These are phyloP conservation scores for Persicaria tinctoria DNA, from an alignment of 148 eudicot species.

Conservation along the genomic window DNA sequence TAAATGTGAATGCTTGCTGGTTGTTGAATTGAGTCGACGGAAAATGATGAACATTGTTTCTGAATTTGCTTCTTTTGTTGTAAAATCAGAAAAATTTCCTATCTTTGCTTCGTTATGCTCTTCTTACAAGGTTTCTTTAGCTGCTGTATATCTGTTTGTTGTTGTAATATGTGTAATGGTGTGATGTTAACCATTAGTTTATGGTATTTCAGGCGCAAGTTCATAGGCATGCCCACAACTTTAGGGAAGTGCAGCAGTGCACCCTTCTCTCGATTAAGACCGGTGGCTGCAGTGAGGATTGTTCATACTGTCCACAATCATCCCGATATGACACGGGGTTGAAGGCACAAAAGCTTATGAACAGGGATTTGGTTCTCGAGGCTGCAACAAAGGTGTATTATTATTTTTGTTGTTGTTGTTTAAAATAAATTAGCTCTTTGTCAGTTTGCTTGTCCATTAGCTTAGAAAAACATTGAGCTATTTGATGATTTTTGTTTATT, in stretches of 20 bases:
- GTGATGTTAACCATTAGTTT: not conserved
- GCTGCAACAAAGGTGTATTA: constrained; percentile 68
- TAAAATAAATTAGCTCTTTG: not conserved
- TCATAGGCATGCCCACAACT: constrained; percentile 96
- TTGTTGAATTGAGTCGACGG: not conserved
- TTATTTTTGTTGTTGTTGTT: not conserved
- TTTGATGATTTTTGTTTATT: not conserved
- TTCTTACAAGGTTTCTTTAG: not conserved
- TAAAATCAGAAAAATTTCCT: no score
- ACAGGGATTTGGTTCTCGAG: constrained; percentile 70
- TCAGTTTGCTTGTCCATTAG: not conserved
- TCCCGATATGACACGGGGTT: constrained; percentile 83
- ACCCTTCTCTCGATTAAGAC: constrained; percentile 96
- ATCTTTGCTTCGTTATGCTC: not conserved
- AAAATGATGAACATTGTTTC: not conserved
- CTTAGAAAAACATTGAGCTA: not conserved
- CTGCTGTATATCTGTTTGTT: not conserved
- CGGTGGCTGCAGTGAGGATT: constrained; percentile 98
- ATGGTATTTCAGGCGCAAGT: constrained; percentile 73
- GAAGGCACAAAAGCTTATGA: constrained; percentile 77
- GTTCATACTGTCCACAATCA: constrained; percentile 96
- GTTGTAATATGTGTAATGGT: not conserved
- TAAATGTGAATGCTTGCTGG: not conserved
- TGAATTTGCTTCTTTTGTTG: no score
- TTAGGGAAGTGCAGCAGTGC: constrained; percentile 98